These are phyloP conservation scores for Boletus rubroflammeus DNA, from an alignment of 768 basidiomycete species.

Conservation along the genomic window DNA sequence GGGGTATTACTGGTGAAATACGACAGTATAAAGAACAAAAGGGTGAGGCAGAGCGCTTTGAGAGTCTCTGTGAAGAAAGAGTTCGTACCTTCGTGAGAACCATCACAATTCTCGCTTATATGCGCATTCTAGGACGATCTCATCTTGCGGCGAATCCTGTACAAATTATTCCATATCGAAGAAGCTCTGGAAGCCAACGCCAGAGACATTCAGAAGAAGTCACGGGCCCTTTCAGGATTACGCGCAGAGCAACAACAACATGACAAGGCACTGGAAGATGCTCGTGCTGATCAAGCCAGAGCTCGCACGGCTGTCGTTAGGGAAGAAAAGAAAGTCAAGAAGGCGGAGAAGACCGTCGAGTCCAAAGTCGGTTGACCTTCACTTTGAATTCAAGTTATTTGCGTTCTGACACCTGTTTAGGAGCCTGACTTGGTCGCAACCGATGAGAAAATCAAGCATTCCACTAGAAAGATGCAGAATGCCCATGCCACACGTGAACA, in stretches of 20 bases:
- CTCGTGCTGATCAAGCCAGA: constrained; percentile 77
- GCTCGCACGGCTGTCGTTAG: constrained; percentile 71
- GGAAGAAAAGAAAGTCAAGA: constrained; percentile 85
- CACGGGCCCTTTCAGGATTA: constrained; percentile 63
- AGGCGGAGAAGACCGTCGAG: constrained; percentile 85
- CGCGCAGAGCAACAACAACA: constrained; percentile 66
- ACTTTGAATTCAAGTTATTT: background rate
- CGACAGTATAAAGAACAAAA: constrained; percentile 98
- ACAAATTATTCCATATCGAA: constrained; percentile 89
- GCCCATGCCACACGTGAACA: constrained; percentile 60
- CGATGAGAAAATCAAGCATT: constrained; percentile 87
- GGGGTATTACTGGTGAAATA: constrained; percentile 92
- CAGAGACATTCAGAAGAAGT: constrained; percentile 65
- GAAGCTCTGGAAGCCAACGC: constrained; percentile 73
- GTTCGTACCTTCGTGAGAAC: constrained; percentile 39
- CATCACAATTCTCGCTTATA: background rate
- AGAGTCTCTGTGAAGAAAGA: constrained; percentile 67
- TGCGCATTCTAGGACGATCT: constrained; percentile 61
- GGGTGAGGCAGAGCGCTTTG: constrained; percentile 85
- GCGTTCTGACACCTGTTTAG: constrained; percentile 40
- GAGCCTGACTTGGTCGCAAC: constrained; percentile 79
- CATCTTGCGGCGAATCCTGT: constrained; percentile 77
- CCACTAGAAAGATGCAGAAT: constrained; percentile 72
- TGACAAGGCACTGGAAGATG: constrained; percentile 68
- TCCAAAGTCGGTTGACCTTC: constrained; percentile 55